A percentile compares a stretch with the other conserved stretches of the same genome.
Evolutionary conservation across 257 asterid species (phyloP).

Genomic region (Rubia yunnanensis): DNA sequence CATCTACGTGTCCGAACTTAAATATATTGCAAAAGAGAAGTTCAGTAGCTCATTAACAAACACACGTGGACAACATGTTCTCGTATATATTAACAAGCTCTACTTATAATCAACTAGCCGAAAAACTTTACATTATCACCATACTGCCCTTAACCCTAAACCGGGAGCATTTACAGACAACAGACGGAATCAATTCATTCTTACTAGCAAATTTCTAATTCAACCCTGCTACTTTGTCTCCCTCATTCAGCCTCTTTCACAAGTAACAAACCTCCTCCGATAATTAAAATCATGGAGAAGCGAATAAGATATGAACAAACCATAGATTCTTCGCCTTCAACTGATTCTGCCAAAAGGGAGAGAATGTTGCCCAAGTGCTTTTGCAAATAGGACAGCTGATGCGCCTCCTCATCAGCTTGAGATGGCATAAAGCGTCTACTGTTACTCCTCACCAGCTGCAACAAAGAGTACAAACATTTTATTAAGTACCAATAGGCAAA

Average conservation of each 20-base stretch:
- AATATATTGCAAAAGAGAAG: not conserved
- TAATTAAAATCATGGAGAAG: slow-evolving; percentile 1
- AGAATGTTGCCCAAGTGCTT: slow-evolving; percentile 77
- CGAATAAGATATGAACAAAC: slow-evolving; percentile 31
- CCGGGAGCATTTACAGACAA: not conserved
- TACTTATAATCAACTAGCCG: not conserved
- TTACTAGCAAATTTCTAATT: not conserved
- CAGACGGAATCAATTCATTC: not conserved
- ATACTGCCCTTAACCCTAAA: not conserved
- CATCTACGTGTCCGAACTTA: not conserved
- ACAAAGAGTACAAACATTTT: not conserved
- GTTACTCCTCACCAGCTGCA: slow-evolving; percentile 95
- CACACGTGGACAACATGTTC: no score
- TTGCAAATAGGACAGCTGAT: slow-evolving; percentile 89
- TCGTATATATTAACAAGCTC: not conserved
- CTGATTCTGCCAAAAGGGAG: slow-evolving; percentile 78
- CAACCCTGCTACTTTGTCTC: not conserved
- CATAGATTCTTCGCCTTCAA: slow-evolving; percentile 70
- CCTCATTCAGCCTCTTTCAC: not conserved
- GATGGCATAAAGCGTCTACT: slow-evolving; percentile 91
- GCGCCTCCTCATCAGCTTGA: slow-evolving; percentile 91
- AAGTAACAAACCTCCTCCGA: not conserved
- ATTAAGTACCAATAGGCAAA: not conserved
- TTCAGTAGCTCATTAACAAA: not conserved
- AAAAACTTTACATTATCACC: not conserved